Base-by-base conservation (phyloP, 129 eudicot species). In the Rutidosis leptorrhynchoides region DNA sequence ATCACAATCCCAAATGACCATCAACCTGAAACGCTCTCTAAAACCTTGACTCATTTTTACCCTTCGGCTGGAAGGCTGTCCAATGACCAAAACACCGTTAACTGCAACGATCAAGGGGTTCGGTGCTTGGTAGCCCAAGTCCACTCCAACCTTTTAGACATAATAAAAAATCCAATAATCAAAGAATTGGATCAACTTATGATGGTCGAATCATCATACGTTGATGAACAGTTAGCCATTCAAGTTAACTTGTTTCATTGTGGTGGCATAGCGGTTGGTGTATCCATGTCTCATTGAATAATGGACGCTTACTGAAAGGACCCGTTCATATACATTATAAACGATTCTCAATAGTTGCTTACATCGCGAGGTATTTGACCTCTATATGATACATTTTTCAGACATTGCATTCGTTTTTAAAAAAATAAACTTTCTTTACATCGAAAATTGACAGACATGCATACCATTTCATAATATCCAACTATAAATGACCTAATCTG, bases 11-110 rank as follows among this genome's bases (percentile, higher is more conserved):
- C 22, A 57, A 23, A 56, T 81, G 30, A 28, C 57, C 63, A 72
- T 27, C 24, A 71, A 65, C 43, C 76, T 81, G 40, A 81, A 77
- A 65, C 85, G 29, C 73, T 81, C 27, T 68, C 85, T 2, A 65
- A 69, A 22, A 78, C 82, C 73, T 51, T 77, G 58, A 68, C 70
- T 58, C 71, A 17, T 5, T 81, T 73, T 61, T 81, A 81, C 53
- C 85, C 85, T 15, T 69, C 77, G 66, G 85, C 80, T 7, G 82
- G 85, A 49, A 77, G 82, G 63, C 40, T 77, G 66, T 21, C 68
- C 37, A 33, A 58, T 15, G 54, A 70, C 62, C 25, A 33, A 19
- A 68, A 58, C 54, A 52, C 65, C 52, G 40, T 81, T 43, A 77
- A 77, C 24, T 81, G 82, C 42, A 58, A 53, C 27, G 74, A 81